phyloP scores from a whole-genome alignment of 176 grass and related monocot genomes.

The Canna indica region DNA sequence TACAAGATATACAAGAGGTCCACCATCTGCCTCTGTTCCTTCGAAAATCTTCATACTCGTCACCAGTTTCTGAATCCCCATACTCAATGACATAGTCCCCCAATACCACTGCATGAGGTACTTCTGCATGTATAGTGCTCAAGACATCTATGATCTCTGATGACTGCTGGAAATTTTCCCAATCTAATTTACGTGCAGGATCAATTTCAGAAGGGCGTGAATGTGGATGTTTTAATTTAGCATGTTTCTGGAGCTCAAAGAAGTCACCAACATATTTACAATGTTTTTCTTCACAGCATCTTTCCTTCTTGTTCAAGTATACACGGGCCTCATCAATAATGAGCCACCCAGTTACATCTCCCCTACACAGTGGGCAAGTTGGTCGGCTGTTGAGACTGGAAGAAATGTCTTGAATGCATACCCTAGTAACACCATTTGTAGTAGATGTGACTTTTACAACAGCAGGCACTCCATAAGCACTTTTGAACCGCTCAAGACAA shows the following conservation, averaged over 20 bases:
- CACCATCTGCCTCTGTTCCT: constrained; percentile 68
- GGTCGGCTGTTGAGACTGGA: constrained; percentile 53
- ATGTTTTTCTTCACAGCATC: constrained; percentile 70
- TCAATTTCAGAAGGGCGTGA: constrained; percentile 88
- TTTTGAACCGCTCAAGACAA: constrained; percentile 82
- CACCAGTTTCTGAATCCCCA: constrained; percentile 78
- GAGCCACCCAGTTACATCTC: constrained; percentile 85
- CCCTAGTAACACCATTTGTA: constrained; percentile 32
- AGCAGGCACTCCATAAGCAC: constrained; percentile 55
- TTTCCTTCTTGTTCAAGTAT: constrained; percentile 78
- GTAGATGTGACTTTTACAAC: constrained; percentile 45
- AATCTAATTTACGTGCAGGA: constrained; percentile 69
- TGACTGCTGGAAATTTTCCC: constrained; percentile 96
- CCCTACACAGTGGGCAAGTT: constrained; percentile 73
- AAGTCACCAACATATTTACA: constrained; percentile 74
- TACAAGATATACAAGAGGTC: constrained; percentile 74
- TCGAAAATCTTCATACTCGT: constrained; percentile 62
- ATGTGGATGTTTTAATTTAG: constrained; percentile 76
- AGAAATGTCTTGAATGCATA: constrained; percentile 58
- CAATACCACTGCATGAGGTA: constrained; percentile 75
- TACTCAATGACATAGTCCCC: constrained; percentile 99
- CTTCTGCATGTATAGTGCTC: constrained; percentile 88
- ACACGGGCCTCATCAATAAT: constrained; percentile 62
- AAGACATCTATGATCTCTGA: constrained; percentile 96
- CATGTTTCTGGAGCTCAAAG: constrained; percentile 82